Conservation (phyloP, 2,329 filamentous ascomycete genomes). For the Fusarium albidum region DNA sequence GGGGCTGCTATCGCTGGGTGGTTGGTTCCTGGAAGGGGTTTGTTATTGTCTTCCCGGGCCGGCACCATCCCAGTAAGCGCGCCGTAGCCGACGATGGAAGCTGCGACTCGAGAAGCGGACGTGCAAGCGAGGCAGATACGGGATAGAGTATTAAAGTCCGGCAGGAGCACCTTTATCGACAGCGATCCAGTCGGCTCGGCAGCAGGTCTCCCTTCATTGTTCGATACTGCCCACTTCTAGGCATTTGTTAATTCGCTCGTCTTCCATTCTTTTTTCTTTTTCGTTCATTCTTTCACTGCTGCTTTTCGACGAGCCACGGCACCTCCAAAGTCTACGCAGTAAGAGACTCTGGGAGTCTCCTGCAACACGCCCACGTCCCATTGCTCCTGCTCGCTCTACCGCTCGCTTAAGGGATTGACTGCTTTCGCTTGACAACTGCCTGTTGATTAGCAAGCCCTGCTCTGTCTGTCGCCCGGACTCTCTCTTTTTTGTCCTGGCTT, state of each 20-base stretch:
- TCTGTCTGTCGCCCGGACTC: conserved; percentile 1
- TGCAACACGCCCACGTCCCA: conserved; percentile 14
- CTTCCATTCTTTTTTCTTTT: conserved; percentile 4
- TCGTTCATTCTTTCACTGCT: conserved; percentile 26
- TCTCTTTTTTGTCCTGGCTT: background rate
- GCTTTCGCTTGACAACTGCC: conserved; percentile 3
- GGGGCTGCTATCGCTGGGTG: conserved; percentile 11
- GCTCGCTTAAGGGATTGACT: conserved; percentile 29
- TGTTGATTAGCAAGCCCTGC: conserved; percentile 3
- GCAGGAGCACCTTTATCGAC: conserved; percentile 16
- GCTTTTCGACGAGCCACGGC: too few relatives aligned
- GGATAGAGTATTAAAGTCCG: conserved; percentile 31
- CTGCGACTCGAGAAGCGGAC: conserved; percentile 19
- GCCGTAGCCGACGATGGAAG: conserved; percentile 22
- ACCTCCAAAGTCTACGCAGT: conserved; percentile 5
- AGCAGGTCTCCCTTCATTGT: conserved; percentile 34
- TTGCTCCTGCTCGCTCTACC: conserved; percentile 16
- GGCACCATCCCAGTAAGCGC: conserved; percentile 12
- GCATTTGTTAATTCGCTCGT: too few relatives aligned
- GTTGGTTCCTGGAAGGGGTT: conserved; percentile 1
- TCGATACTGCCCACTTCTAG: background rate
- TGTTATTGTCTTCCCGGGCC: background rate
- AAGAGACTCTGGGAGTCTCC: conserved; percentile 31
- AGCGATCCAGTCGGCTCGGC: conserved; percentile 6
- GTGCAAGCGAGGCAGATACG: conserved; percentile 6